Evolutionary conservation across 352 stramenopile species (phyloP).

Genomic region (Phytophthora hibernalis): DNA sequence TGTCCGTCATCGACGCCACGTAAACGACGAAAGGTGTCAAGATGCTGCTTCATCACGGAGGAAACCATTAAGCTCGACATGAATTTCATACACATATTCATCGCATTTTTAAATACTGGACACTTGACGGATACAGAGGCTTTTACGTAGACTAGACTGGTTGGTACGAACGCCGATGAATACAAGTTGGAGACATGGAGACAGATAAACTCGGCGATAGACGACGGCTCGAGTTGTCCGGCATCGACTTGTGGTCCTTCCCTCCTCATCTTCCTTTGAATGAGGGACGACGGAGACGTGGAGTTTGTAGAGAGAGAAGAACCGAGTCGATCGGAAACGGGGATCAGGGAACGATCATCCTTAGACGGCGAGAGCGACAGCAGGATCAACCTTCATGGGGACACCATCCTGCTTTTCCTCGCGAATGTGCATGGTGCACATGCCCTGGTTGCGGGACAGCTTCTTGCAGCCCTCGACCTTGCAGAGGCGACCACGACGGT

Average conservation of each 20-base stretch:
- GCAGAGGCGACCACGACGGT: constrained; percentile 80
- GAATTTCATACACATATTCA: constrained; percentile 27
- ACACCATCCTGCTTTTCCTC: constrained; percentile 74
- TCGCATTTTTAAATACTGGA: constrained; percentile 33
- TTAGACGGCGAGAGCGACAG: constrained; percentile 23
- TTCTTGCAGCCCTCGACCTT: constrained; percentile 91
- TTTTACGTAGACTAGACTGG: constrained; percentile 32
- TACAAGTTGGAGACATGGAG: constrained; percentile 35
- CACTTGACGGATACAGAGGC: constrained; percentile 20
- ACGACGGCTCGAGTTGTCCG: constrained; percentile 16
- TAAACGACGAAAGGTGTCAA: not conserved
- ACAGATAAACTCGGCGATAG: constrained; percentile 32
- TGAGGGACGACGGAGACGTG: constrained; percentile 35
- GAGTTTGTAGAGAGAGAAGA: constrained; percentile 35
- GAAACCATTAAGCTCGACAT: not conserved
- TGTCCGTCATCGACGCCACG: constrained; percentile 9
- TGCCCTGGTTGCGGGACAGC: constrained; percentile 86
- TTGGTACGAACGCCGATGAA: constrained; percentile 36
- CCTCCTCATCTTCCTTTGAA: constrained; percentile 47
- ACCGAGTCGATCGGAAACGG: constrained; percentile 15
- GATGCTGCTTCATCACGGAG: too few species aligned
- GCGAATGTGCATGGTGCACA: constrained; percentile 92
- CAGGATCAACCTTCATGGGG: constrained; percentile 8
- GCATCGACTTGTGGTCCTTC: constrained; percentile 26
- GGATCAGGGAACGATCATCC: not conserved